Evolutionary conservation across 768 basidiomycete species (phyloP).

Genomic region (Royoungia palumana): DNA sequence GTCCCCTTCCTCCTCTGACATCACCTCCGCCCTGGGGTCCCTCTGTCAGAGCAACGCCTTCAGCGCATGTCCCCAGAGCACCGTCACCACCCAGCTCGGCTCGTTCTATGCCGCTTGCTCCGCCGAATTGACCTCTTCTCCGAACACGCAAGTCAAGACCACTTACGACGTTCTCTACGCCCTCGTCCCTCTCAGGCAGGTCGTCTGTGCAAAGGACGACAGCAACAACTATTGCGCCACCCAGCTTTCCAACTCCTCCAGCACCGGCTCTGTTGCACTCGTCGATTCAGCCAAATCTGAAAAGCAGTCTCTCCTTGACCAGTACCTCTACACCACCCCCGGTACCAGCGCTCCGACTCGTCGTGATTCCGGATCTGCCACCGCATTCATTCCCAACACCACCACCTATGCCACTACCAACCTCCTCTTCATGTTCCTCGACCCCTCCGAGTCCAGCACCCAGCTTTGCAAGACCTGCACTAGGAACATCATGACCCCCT

Average conservation of each 20-base stretch:
- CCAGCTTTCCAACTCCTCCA: constrained; percentile 36
- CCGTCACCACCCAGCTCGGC: constrained; percentile 60
- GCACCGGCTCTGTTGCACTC: constrained; percentile 14
- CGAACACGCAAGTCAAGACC: constrained; percentile 48
- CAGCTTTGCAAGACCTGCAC: constrained; percentile 82
- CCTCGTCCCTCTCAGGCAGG: constrained; percentile 57
- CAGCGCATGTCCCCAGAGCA: constrained; percentile 50
- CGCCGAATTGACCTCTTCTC: constrained; percentile 58
- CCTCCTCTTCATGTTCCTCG: constrained; percentile 79
- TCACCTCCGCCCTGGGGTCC: constrained; percentile 49
- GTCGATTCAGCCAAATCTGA: constrained; percentile 8
- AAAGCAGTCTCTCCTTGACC: constrained; percentile 12
- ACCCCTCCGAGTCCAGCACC: constrained; percentile 43
- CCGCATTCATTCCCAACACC: constrained; percentile 46
- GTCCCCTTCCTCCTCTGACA: constrained; percentile 37
- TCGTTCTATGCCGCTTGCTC: constrained; percentile 70
- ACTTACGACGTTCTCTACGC: constrained; percentile 82
- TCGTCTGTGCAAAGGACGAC: constrained; percentile 77
- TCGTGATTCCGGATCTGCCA: constrained; percentile 31
- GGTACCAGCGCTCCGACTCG: constrained; percentile 16
- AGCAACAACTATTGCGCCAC: constrained; percentile 66
- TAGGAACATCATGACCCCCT: constrained; percentile 67
- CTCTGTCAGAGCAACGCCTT: constrained; percentile 53
- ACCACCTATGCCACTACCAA: constrained; percentile 54
- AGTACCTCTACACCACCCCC: constrained; percentile 26